Evolutionary conservation across 2,329 filamentous ascomycete genomes (phyloP), one percentile per base, ranked within the genome.

Genomic region (Eurotiales sp.): DNA sequence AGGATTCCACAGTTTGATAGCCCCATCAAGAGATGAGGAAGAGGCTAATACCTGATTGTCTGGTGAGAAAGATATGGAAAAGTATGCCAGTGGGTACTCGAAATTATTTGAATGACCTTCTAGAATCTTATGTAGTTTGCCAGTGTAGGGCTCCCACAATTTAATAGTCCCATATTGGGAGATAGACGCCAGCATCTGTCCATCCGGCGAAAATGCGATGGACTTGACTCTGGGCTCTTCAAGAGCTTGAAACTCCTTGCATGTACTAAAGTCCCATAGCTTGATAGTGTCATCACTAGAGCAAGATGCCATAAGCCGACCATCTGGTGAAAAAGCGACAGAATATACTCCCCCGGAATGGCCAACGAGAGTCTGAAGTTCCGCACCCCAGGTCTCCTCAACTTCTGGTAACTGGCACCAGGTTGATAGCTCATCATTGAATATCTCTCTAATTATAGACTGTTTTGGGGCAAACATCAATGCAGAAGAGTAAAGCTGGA

Each of bases 401-500:
- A 50, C 57, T 17, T 27, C 29, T 48, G 46, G 51, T 15, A 54
- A 50, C 10, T 25, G 29, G 14, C 25, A 5, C 53, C 55, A 59
- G 29, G 39, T 21, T 8, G 59, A 53, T 10, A 62, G 29, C 10
- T 58, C 29, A 23, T 43, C 21, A 25, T 49, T 8, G 55, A 64
- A 68, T 5, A 46, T 43, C 27, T 56, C 55, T 45, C 61, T 54
- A 23, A 70, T 54, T 11, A 62, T 51, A 46, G 60, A 64, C 12
- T 21, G 47, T 49, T 34, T 44, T 21, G 67, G 68, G 17, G 57
- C 54, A 51, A 70, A 72, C 12, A 65, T 39, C 0, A 71, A 51
- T 4, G 63, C 69, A 10, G 62, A 63, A 21, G 15, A 59, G 54
- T 72, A 71, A n/a, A 66, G 40, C 54, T 72, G 66, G 22, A 72